These are phyloP conservation scores for Neocatenulostroma microsporum DNA, from an alignment of 2,329 filamentous ascomycete species.

Conservation along the genomic window DNA sequence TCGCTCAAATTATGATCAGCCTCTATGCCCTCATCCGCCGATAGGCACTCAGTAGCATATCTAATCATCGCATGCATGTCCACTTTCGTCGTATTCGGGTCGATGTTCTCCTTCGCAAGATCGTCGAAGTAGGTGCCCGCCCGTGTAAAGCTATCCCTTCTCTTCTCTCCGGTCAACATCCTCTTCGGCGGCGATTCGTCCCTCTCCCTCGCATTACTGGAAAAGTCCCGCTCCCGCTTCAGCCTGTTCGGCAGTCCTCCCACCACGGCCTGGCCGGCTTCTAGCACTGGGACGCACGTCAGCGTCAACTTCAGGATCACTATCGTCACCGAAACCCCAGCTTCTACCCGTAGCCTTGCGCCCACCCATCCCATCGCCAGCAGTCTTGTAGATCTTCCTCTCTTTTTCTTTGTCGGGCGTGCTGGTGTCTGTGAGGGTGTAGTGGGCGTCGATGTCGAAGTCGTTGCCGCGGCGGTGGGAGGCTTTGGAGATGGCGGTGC, in stretches of 20 bases:
- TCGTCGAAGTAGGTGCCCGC: too few species aligned
- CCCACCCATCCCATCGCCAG: constrained; percentile 54
- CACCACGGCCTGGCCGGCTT: constrained; percentile 10
- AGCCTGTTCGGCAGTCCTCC: constrained; percentile 7
- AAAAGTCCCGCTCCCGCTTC: constrained; percentile 16
- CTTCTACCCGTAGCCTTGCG: constrained; percentile 45
- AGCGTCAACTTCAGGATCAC: constrained; percentile 20
- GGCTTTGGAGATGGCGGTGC: constrained; percentile 49
- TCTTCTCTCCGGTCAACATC: too few species aligned
- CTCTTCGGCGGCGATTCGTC: too few species aligned
- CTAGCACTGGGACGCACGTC: constrained; percentile 19
- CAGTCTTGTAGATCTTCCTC: constrained; percentile 27
- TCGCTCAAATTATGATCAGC: too few species aligned
- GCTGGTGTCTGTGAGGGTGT: constrained; percentile 66
- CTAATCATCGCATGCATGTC: too few species aligned
- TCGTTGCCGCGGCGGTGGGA: constrained; percentile 69
- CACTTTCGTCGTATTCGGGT: too few species aligned
- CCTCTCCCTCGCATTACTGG: too few species aligned
- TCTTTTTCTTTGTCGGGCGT: constrained; percentile 6
- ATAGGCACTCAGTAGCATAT: too few species aligned
- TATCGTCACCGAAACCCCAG: constrained; percentile 52
- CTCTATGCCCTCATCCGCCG: too few species aligned
- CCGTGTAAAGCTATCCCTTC: too few species aligned
- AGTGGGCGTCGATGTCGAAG: constrained; percentile 72
- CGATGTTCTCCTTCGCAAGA: too few species aligned